Evolutionary conservation across 768 basidiomycete genomes (phyloP).

Genomic region (Collybia sordida): DNA sequence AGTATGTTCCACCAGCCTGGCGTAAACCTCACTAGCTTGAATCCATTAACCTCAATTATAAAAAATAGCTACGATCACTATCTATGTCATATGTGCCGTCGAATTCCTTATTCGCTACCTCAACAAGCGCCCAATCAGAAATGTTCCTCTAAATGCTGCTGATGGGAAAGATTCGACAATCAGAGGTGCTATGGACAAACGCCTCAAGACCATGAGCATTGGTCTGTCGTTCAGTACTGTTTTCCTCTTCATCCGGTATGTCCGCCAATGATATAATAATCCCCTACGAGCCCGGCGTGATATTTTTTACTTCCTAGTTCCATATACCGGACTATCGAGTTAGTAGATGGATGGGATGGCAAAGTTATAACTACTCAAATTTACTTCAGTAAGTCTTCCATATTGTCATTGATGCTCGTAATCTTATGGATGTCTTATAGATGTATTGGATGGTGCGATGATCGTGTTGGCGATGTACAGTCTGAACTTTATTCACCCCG

Average conservation of each 20-base stretch:
- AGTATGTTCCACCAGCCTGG: slow-evolving; percentile 20
- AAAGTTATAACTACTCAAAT: slow-evolving; percentile 44
- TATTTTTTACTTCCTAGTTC: slow-evolving; percentile 27
- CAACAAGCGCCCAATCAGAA: slow-evolving; percentile 29
- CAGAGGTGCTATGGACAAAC: slow-evolving; percentile 7
- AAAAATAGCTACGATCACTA: slow-evolving; percentile 39
- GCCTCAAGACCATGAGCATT: slow-evolving; percentile 26
- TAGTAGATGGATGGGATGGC: slow-evolving; percentile 49
- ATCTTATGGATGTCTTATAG: slow-evolving; percentile 19
- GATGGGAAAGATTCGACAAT: not conserved
- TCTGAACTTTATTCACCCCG: slow-evolving; percentile 26
- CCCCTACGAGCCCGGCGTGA: not conserved
- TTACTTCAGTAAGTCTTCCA: slow-evolving; percentile 33
- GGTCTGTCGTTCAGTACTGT: slow-evolving; percentile 36
- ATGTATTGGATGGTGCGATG: slow-evolving; percentile 43
- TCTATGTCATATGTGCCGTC: slow-evolving; percentile 37
- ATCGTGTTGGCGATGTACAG: slow-evolving; percentile 27
- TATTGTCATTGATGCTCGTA: not conserved
- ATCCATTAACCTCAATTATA: no score
- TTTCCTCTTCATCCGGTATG: slow-evolving; percentile 44
- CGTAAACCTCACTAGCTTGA: not conserved
- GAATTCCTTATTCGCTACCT: slow-evolving; percentile 47
- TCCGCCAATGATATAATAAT: not conserved
- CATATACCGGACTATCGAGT: slow-evolving; percentile 50
- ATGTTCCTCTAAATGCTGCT: not conserved